A percentile compares a stretch with the other conserved stretches of the same genome.
Conservation (phyloP, 306 rosid genomes). For the Dalbergia cochinchinensis region DNA sequence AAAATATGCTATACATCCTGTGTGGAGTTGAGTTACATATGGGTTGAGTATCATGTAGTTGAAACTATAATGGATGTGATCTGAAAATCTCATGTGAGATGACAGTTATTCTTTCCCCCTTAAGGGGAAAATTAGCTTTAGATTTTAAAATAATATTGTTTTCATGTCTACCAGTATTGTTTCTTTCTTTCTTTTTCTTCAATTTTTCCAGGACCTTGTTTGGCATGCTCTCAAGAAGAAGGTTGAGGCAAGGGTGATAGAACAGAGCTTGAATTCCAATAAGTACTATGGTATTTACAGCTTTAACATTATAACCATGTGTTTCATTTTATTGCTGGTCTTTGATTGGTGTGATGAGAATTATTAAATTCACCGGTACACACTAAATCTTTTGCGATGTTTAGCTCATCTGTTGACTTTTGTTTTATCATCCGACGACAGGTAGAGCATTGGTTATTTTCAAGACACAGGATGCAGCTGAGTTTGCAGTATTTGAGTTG, state of each 20-base stretch:
- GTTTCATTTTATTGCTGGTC: slow-evolving; percentile 17
- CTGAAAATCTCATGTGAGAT: background rate
- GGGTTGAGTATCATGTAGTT: slow-evolving; percentile 9
- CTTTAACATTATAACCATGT: slow-evolving; percentile 7
- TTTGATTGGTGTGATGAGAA: background rate
- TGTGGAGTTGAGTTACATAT: slow-evolving; percentile 13
- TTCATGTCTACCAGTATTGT: slow-evolving; percentile 1
- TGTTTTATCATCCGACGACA: slow-evolving; percentile 45
- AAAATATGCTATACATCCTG: slow-evolving; percentile 5
- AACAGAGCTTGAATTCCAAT: slow-evolving; percentile 41
- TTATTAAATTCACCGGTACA: background rate
- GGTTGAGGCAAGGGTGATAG: slow-evolving; percentile 66
- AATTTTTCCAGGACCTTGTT: slow-evolving; percentile 58
- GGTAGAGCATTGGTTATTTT: slow-evolving; percentile 77
- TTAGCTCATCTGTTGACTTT: slow-evolving; percentile 25
- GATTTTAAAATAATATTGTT: slow-evolving; percentile 4
- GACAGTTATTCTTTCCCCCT: slow-evolving; percentile 17
- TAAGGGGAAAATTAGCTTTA: slow-evolving; percentile 19
- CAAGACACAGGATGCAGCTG: slow-evolving; percentile 60
- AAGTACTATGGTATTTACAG: slow-evolving; percentile 55
- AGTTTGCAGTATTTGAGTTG: slow-evolving; percentile 50
- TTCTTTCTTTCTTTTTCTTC: slow-evolving; percentile 23
- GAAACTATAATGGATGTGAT: background rate
- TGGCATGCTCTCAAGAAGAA: slow-evolving; percentile 54
- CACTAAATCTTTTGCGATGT: background rate